Evolutionary conservation across 1,139 yeast genomes (phyloP).

Genomic region (Candida freyschussii): DNA sequence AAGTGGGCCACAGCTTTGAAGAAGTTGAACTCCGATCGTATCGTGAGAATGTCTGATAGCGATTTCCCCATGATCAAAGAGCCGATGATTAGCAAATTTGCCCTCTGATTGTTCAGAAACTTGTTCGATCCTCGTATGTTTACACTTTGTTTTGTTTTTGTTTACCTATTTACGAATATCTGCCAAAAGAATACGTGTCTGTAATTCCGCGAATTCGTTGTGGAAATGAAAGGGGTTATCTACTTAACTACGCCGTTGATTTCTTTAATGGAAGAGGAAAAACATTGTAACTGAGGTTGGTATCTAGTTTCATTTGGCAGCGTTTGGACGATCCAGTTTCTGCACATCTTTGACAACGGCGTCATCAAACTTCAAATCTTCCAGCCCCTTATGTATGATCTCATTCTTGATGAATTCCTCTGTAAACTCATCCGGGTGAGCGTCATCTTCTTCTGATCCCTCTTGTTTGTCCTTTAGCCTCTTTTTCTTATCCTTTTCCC

Average conservation of each 20-base stretch:
- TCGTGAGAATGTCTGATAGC: constrained; percentile 22
- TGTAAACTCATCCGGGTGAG: constrained; percentile 12
- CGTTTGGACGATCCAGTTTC: constrained; percentile 4
- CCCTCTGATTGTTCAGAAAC: too few species aligned
- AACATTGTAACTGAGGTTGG: too few species aligned
- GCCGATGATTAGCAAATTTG: too few species aligned
- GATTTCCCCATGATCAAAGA: constrained; percentile 14
- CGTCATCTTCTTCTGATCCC: constrained; percentile 7
- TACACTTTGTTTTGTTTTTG: too few species aligned
- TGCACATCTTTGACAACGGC: constrained; percentile 2
- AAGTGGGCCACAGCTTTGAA: constrained; percentile 21
- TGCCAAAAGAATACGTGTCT: too few species aligned
- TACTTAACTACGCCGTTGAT: too few species aligned
- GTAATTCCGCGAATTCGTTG: too few species aligned
- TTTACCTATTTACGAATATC: too few species aligned
- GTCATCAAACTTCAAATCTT: constrained; percentile 17
- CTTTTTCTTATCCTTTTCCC: constrained; percentile 5
- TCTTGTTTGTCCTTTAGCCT: constrained; percentile 10
- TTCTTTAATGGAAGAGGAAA: too few species aligned
- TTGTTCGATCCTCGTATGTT: too few species aligned
- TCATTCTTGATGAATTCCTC: constrained; percentile 24
- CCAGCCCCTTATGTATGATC: constrained; percentile 18
- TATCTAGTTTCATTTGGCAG: constrained; percentile 4
- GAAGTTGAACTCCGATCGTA: constrained; percentile 22
- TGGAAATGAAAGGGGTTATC: too few species aligned